phyloP scores from a whole-genome alignment of 305 asterid species.

The Petunia hybrid region DNA sequence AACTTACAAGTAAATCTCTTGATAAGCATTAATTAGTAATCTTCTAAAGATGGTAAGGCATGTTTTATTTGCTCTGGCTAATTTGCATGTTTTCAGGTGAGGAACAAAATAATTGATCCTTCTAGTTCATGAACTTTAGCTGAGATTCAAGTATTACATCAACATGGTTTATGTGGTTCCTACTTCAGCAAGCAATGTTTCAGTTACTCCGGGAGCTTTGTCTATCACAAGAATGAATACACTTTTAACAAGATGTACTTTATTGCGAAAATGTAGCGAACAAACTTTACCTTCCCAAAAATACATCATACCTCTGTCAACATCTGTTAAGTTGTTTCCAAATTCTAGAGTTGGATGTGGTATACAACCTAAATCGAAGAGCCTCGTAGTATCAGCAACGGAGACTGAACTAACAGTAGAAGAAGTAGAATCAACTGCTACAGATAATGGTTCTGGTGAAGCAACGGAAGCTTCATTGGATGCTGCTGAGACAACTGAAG shows the following conservation, averaged over 20 bases:
- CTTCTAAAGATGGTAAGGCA: too few relatives aligned
- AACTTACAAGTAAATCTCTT: too few relatives aligned
- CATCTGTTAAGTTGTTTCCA: conserved; percentile 81
- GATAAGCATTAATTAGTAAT: too few relatives aligned
- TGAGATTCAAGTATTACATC: conserved; percentile 37
- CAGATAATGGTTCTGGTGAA: conserved; percentile 42
- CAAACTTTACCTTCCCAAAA: conserved; percentile 57
- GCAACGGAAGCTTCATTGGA: conserved; percentile 43
- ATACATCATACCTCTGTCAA: conserved; percentile 68
- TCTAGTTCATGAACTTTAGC: conserved; percentile 40
- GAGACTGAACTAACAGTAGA: conserved; percentile 80
- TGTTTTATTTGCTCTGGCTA: conserved; percentile 19
- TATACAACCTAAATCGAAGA: conserved; percentile 52
- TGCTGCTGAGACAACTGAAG: conserved; percentile 50
- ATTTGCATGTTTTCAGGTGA: conserved; percentile 44
- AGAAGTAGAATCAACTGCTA: conserved; percentile 57
- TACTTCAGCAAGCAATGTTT: conserved; percentile 50
- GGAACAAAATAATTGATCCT: conserved; percentile 44
- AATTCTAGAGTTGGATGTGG: conserved; percentile 62
- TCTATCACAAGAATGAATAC: conserved; percentile 49
- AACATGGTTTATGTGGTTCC: conserved; percentile 69
- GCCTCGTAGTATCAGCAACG: conserved; percentile 54
- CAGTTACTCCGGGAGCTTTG: conserved; percentile 56
- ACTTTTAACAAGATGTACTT: conserved; percentile 55
- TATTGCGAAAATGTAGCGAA: conserved; percentile 49